Evolutionary conservation across 768 basidiomycete species (phyloP), one percentile per base, ranked within the genome.

Genomic region (Royoungia palumana): DNA sequence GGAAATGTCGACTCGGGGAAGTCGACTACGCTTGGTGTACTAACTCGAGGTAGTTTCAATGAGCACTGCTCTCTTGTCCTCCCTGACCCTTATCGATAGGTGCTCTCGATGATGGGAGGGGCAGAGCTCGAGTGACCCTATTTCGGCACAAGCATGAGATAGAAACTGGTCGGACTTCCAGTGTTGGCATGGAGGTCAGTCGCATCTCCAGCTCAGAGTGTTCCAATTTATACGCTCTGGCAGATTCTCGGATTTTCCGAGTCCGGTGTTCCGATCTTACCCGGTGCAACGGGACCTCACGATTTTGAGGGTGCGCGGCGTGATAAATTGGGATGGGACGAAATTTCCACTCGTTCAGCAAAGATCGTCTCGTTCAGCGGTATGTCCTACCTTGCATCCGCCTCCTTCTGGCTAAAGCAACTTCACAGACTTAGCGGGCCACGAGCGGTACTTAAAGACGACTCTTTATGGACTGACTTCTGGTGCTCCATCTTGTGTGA

Each of bases 121-220:
- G 87, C 1, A 79, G 81, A 42, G 87, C 88, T 1, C 87, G 95
- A 44, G 87, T 97, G 5, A 83, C 85, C 4, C 72, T 99, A 8
- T 98, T 98, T 69, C 77, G 95, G 46, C 96, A 99, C 65, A 96
- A 97, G 65, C 96, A 99, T 62, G 96, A 99, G 69, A 75, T 97
- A 45, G 96, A 98, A 71, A 93, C 88, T 17, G 95, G 95, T 6
- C 75, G 96, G 43, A 99, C 96, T 0, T 93, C 89, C 20, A 92
- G 89, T 52, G 91, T 98, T 36, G 96, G 96, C 19, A 94, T 96
- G 86, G 96, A 99, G 78, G 92, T 93, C 53, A 49, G 75, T 50
- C n/a, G 46, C 20, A 12, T 6, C 27, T 22, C n/a, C 3, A 19
- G n/a, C 37, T 35, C 32, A n/a, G n/a, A 25, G 22, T 24, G 9